Conservation (phyloP, 495 filamentous ascomycete species). For the Annulohypoxylon stygium region DNA sequence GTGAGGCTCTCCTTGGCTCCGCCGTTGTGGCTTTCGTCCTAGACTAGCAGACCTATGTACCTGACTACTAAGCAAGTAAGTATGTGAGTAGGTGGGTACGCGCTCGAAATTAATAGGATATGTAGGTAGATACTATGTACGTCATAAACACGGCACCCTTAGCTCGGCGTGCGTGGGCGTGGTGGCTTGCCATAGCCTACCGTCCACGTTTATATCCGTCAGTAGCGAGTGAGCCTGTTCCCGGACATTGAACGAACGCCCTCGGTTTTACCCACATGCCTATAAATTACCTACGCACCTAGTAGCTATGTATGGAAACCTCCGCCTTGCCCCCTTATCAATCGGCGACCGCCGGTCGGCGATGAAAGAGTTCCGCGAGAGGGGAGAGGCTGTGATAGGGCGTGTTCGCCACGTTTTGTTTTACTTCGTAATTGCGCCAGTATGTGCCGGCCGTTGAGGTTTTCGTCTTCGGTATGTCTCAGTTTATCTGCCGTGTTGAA, state of each 20-base stretch:
- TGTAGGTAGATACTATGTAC: not conserved
- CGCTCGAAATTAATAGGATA: too few species aligned
- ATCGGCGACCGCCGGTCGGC: conserved; percentile 1
- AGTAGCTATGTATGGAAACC: not conserved
- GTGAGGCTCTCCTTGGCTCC: not conserved
- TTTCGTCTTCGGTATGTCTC: not conserved
- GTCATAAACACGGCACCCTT: too few species aligned
- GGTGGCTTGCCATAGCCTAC: too few species aligned
- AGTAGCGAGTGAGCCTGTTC: too few species aligned
- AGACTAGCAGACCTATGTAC: not conserved
- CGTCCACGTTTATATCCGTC: too few species aligned
- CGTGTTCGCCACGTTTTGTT: not conserved
- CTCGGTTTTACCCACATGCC: too few species aligned
- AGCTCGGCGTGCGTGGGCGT: too few species aligned
- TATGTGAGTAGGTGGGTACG: not conserved
- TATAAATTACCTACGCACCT: not conserved
- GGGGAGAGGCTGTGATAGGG: not conserved
- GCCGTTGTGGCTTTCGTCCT: not conserved
- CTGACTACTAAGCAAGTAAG: too few species aligned
- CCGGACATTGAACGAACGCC: too few species aligned
- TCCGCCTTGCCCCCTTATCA: not conserved
- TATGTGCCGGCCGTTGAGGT: not conserved
- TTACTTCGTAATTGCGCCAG: not conserved
- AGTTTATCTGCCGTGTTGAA: not conserved
- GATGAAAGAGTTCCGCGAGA: not conserved